phyloP scores from a whole-genome alignment of 306 rosid genomes.

The Trifolium dubium region DNA sequence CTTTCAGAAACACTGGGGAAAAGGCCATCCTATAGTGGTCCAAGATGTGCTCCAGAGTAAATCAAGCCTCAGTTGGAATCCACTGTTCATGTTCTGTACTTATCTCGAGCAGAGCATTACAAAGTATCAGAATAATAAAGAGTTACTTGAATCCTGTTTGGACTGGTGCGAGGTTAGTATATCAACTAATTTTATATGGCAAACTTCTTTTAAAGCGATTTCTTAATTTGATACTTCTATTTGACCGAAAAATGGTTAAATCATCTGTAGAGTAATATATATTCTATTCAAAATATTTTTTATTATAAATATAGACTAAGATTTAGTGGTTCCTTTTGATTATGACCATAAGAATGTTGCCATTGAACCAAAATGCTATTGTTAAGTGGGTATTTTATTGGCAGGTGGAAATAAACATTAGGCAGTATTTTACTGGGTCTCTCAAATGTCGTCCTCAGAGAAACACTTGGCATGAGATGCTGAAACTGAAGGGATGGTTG shows the following conservation, averaged over 20 bases:
- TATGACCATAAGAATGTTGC: slow-evolving; percentile 11
- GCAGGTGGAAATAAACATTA: slow-evolving; percentile 95
- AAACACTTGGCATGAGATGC: slow-evolving; percentile 68
- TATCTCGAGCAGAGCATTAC: slow-evolving; percentile 87
- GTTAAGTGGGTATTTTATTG: slow-evolving; percentile 39
- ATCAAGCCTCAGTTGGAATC: slow-evolving; percentile 83
- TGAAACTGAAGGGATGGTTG: slow-evolving; percentile 87
- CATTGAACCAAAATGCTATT: slow-evolving; percentile 17
- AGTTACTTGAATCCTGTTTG: slow-evolving; percentile 70
- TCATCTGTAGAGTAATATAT: not conserved
- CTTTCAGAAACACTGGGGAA: slow-evolving; percentile 97
- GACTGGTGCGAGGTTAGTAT: slow-evolving; percentile 97
- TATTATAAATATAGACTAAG: slow-evolving; percentile 5
- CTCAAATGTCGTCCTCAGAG: slow-evolving; percentile 59
- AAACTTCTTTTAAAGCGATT: slow-evolving; percentile 15
- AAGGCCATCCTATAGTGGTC: slow-evolving; percentile 90
- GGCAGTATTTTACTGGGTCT: slow-evolving; percentile 85
- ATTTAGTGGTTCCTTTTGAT: slow-evolving; percentile 17
- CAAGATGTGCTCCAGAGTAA: slow-evolving; percentile 64
- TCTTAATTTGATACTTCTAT: slow-evolving; percentile 15
- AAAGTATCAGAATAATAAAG: slow-evolving; percentile 65
- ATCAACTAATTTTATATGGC: slow-evolving; percentile 33
- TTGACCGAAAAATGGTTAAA: not conserved
- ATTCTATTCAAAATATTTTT: slow-evolving; percentile 23
- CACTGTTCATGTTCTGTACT: slow-evolving; percentile 79